Evolutionary conservation across 768 basidiomycete species (phyloP).

Genomic region (Trametes elegans): DNA sequence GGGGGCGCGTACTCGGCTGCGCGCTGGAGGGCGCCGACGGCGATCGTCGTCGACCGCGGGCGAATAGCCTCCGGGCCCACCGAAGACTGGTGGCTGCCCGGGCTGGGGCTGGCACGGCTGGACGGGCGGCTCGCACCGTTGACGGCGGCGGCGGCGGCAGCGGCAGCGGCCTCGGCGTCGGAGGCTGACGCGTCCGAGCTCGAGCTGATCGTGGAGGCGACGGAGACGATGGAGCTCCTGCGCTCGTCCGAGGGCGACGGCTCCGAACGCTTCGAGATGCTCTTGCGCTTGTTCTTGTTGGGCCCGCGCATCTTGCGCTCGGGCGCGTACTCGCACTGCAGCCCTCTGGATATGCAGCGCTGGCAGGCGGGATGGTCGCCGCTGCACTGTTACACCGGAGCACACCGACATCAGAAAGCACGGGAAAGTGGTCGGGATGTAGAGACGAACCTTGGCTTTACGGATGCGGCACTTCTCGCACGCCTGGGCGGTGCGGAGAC

Average conservation of each 20-base stretch:
- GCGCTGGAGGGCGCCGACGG: background rate
- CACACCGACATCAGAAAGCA: background rate
- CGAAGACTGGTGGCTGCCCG: background rate
- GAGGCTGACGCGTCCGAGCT: background rate
- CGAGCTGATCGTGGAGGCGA: constrained; percentile 9
- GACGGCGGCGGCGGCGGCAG: background rate
- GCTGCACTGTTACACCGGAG: constrained; percentile 56
- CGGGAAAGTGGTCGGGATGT: background rate
- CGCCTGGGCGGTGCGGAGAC: constrained; percentile 68
- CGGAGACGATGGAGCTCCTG: constrained; percentile 10
- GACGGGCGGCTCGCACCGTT: background rate
- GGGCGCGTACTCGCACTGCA: constrained; percentile 64
- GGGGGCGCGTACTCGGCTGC: background rate
- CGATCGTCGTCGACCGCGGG: background rate
- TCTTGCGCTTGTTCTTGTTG: constrained; percentile 48
- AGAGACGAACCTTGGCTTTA: constrained; percentile 64
- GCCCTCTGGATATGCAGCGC: constrained; percentile 56
- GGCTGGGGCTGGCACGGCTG: background rate
- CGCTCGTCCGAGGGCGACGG: constrained; percentile 3
- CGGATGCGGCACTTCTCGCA: constrained; percentile 72
- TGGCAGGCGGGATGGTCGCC: constrained; percentile 70
- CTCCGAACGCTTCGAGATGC: background rate
- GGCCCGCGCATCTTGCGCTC: constrained; percentile 64
- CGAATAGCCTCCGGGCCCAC: background rate
- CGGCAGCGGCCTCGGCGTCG: constrained; percentile 1